These are phyloP conservation scores for Penicillium hordei DNA, from an alignment of 2,329 filamentous ascomycete species.

Conservation along the genomic window DNA sequence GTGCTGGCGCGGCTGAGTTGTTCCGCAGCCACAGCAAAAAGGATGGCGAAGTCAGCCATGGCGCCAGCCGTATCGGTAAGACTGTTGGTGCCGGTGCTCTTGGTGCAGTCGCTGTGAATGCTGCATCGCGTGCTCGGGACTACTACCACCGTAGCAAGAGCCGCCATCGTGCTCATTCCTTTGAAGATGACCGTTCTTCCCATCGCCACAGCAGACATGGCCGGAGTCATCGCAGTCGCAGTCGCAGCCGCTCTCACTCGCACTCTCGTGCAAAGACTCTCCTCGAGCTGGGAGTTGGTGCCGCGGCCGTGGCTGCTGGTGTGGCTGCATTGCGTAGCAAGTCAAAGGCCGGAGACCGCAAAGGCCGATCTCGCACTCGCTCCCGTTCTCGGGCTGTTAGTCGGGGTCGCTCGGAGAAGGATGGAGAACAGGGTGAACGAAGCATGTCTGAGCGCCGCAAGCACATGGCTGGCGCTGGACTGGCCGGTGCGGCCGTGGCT, in stretches of 20 bases:
- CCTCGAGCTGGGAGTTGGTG: slow-evolving; percentile 52
- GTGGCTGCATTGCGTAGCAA: slow-evolving; percentile 58
- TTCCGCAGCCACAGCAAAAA: slow-evolving; percentile 58
- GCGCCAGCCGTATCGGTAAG: slow-evolving; percentile 49
- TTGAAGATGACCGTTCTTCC: slow-evolving; percentile 42
- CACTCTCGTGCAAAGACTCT: slow-evolving; percentile 54
- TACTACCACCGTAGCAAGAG: slow-evolving; percentile 49
- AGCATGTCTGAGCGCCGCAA: slow-evolving; percentile 54
- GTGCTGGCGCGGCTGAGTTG: slow-evolving; percentile 61
- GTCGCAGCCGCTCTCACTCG: slow-evolving; percentile 48
- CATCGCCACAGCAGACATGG: slow-evolving; percentile 34
- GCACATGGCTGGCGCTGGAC: slow-evolving; percentile 61
- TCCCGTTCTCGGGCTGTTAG: slow-evolving; percentile 44
- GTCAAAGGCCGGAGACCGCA: slow-evolving; percentile 51
- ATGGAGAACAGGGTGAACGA: slow-evolving; percentile 25
- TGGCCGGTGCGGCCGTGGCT: slow-evolving; percentile 62
- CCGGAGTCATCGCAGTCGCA: slow-evolving; percentile 33
- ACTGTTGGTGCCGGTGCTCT: slow-evolving; percentile 61
- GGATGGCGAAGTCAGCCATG: slow-evolving; percentile 55
- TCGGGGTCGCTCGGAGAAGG: slow-evolving; percentile 26
- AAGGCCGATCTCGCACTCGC: slow-evolving; percentile 50
- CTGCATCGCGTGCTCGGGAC: slow-evolving; percentile 52
- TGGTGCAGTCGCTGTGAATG: slow-evolving; percentile 62
- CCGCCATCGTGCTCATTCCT: slow-evolving; percentile 43
- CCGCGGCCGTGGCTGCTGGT: slow-evolving; percentile 61